These are phyloP conservation scores for Neopestalotiopsis sp. DNA, from an alignment of 2,329 filamentous ascomycete genomes.

Conservation along the genomic window DNA sequence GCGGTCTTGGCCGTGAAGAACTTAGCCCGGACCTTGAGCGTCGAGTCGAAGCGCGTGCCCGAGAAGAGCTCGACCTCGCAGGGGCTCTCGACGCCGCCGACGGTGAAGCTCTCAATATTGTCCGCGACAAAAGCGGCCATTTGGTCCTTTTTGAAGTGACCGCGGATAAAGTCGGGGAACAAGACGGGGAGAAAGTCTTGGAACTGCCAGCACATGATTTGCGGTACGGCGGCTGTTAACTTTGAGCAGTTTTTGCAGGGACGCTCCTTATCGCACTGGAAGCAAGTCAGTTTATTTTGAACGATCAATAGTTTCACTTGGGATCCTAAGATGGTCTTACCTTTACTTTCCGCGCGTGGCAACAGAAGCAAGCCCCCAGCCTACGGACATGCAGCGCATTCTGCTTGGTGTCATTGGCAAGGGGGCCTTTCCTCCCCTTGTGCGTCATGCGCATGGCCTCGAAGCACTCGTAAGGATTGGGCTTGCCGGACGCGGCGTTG, in stretches of 20 bases:
- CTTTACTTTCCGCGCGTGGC: slow-evolving; percentile 64
- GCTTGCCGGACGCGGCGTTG: slow-evolving; percentile 53
- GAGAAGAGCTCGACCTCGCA: slow-evolving; percentile 56
- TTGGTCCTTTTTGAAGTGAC: slow-evolving; percentile 56
- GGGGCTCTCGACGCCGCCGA: slow-evolving; percentile 45
- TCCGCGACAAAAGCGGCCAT: slow-evolving; percentile 54
- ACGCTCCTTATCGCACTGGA: slow-evolving; percentile 55
- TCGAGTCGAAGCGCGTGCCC: slow-evolving; percentile 49
- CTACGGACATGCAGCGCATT: slow-evolving; percentile 60
- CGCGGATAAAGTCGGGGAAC: slow-evolving; percentile 58
- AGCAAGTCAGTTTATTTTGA: slow-evolving; percentile 5
- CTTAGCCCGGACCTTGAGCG: slow-evolving; percentile 53
- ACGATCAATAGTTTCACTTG: too few relatives aligned
- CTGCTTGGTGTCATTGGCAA: slow-evolving; percentile 60
- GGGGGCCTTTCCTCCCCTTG: slow-evolving; percentile 60
- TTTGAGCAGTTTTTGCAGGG: slow-evolving; percentile 64
- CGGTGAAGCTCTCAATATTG: slow-evolving; percentile 52
- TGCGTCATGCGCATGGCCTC: slow-evolving; percentile 59
- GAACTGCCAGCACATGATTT: slow-evolving; percentile 65
- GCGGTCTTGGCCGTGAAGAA: slow-evolving; percentile 56
- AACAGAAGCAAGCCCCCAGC: slow-evolving; percentile 63
- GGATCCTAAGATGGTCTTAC: neutral
- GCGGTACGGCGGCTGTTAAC: slow-evolving; percentile 54
- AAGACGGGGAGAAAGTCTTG: slow-evolving; percentile 58
- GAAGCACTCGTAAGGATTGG: slow-evolving; percentile 61